Evolutionary conservation across 2,329 filamentous ascomycete species (phyloP), one percentile per base, ranked within the genome.

Genomic region (Coniochaeta sp.): DNA sequence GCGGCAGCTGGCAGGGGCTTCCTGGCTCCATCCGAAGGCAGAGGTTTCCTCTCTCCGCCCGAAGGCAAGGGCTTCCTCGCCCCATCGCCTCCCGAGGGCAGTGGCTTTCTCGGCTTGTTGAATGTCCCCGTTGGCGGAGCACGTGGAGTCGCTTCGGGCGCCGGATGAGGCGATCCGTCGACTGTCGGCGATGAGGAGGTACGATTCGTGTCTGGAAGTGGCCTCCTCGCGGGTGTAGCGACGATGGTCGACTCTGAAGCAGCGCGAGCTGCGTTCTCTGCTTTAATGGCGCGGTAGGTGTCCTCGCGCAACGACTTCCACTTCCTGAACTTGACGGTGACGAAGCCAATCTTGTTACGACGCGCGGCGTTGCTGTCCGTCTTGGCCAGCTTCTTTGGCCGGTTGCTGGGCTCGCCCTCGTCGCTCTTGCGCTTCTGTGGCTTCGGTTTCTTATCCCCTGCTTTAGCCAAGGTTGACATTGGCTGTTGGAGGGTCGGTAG

Each of bases 341-440:
- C 66, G 1, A 68, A 17, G 58, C 54, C 34, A 14, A 26, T 33
- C 22, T n/a, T 28, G 28, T 17, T n/a, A 14, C 54, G 57, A 12
- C 58, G 22, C 16, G 28, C 24, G 36, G 28, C 22, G 26, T 59
- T 63, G 12, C 31, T 61, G 4, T 65, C 63, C 2, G 62, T 62
- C 52, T 63, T 67, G 28, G 65, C 43, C 16, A 69, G 44, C 61
- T 73, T 73, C 62, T 68, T 70, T 1, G 66, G 67, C 19, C 68
- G 67, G 28, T 63, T 61, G 52, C 47, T 56, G 19, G 54, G 64
- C 17, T 67, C 66, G 5, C 28, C 60, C 22, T 68, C 67, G 11
- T 70, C 68, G 57, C 67, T 69, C 64, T 71, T 71, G 52, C 70
- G 67, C 63, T 72, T 72, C 57, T 66, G 68, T 11, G 58, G 47